Evolutionary conservation across 2,329 filamentous ascomycete species (phyloP).

Genomic region (Hymenoscyphus fraxineus): DNA sequence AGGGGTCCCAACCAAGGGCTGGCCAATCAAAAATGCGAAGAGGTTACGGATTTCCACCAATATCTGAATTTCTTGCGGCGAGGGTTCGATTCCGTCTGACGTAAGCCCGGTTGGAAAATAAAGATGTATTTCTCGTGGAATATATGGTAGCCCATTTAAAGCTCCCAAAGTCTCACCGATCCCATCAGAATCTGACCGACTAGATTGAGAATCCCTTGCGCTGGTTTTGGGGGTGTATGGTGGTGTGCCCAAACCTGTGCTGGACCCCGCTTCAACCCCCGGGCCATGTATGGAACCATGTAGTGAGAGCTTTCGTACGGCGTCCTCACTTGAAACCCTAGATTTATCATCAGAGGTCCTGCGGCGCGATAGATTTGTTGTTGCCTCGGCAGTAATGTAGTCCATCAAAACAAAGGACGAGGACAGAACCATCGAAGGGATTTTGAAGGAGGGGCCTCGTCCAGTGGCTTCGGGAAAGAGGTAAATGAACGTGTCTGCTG

Average conservation of each 20-base stretch:
- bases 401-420: conserved; percentile 40
- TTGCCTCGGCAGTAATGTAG: conserved; percentile 15
- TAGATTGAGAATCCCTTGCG: conserved; percentile 18
- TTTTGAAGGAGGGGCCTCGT: conserved; percentile 56
- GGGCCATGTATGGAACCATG: conserved; percentile 11
- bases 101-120: conserved; percentile 45
- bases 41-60: conserved; percentile 60
- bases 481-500: conserved; percentile 54
- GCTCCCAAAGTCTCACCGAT: conserved; percentile 23
- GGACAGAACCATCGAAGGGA: conserved; percentile 51
- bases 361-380: conserved; percentile 25
- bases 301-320: conserved; percentile 38
- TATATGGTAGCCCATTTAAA: conserved; percentile 26
- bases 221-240: conserved; percentile 31
- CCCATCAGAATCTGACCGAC: conserved; percentile 22
- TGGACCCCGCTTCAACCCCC: neutral
- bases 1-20: conserved; percentile 58
- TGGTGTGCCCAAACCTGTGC: conserved; percentile 36
- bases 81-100: conserved; percentile 29
- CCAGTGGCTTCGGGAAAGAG: conserved; percentile 50
- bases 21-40: conserved; percentile 62
- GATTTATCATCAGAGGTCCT: conserved; percentile 44
- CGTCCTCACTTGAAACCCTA: conserved; percentile 47
- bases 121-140: conserved; percentile 44
- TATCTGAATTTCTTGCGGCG: conserved; percentile 48